These are phyloP conservation scores for Drechslerella stenobrocha DNA, from an alignment of 2,329 filamentous ascomycete genomes.

Conservation along the genomic window DNA sequence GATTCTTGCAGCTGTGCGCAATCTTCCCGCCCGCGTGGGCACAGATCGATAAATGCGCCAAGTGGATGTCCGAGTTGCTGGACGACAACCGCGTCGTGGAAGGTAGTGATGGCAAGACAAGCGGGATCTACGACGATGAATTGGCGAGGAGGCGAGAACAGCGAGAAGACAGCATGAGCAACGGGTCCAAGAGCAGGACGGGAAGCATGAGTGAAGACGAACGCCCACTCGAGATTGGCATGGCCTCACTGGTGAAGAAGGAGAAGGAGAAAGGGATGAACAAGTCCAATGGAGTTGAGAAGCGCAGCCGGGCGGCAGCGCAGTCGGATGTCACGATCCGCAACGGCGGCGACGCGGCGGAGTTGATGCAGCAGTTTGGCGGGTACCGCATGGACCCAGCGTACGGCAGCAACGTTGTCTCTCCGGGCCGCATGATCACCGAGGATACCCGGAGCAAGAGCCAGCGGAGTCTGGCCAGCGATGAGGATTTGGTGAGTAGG, in stretches of 20 bases:
- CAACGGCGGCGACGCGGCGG: conserved; percentile 15
- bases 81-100: conserved; percentile 56
- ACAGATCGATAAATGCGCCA: conserved; percentile 74
- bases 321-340: conserved; percentile 26
- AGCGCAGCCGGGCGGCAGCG: neutral
- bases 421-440: conserved; percentile 22
- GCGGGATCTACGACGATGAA: conserved; percentile 28
- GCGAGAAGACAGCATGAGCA: neutral
- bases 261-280: conserved; percentile 46
- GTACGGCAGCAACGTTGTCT: conserved; percentile 34
- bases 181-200: conserved; percentile 54
- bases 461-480: conserved; percentile 61
- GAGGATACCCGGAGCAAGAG: conserved; percentile 57
- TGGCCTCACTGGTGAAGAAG: conserved; percentile 57
- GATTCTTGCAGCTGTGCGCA: conserved; percentile 86
- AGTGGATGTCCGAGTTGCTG: conserved; percentile 82
- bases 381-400: conserved; percentile 33
- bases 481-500: conserved; percentile 63
- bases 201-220: conserved; percentile 80
- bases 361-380: conserved; percentile 14
- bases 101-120: conserved; percentile 11
- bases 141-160: conserved; percentile 5
- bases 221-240: conserved; percentile 76
- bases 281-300: conserved; percentile 22
- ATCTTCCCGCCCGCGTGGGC: conserved; percentile 90